phyloP scores from a whole-genome alignment of 2,329 filamentous ascomycete species.

The Neoscytalidium dimidiatum region DNA sequence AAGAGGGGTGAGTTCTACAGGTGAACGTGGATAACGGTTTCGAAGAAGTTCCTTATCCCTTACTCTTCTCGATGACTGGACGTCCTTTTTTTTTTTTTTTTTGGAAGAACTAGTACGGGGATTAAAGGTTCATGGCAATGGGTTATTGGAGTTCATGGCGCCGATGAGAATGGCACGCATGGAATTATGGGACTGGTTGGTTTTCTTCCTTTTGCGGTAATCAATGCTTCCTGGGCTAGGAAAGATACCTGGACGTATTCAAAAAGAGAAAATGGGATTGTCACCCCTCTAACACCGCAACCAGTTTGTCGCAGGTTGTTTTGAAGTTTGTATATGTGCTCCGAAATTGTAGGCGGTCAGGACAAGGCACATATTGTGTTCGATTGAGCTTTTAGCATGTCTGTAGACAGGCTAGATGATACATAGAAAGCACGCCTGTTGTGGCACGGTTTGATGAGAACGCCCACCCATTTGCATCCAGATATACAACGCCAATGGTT shows the following conservation, averaged over 20 bases:
- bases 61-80: not conserved
- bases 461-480: conserved; percentile 22
- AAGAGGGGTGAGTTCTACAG: conserved; percentile 97
- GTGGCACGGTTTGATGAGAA: conserved; percentile 1
- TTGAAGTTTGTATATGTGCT: too few species aligned
- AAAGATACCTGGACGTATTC: not conserved
- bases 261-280: not conserved
- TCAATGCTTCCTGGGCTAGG: not conserved
- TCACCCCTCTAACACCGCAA: too few species aligned
- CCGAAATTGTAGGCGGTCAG: too few species aligned
- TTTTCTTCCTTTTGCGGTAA: not conserved
- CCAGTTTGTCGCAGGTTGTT: too few species aligned
- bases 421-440: not conserved
- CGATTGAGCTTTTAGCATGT: not conserved
- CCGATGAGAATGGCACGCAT: not conserved
- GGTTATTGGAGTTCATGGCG: conserved; percentile 5
- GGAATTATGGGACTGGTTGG: not conserved
- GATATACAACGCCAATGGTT: too few species aligned
- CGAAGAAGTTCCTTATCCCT: too few species aligned
- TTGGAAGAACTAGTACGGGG: not conserved
- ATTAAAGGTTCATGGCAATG: conserved; percentile 5
- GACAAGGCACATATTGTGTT: too few species aligned
- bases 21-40: conserved; percentile 41
- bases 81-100: not conserved
- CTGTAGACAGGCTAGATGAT: not conserved